Evolutionary conservation across 2,329 filamentous ascomycete species (phyloP).

Genomic region (Verticillium klebahnii): DNA sequence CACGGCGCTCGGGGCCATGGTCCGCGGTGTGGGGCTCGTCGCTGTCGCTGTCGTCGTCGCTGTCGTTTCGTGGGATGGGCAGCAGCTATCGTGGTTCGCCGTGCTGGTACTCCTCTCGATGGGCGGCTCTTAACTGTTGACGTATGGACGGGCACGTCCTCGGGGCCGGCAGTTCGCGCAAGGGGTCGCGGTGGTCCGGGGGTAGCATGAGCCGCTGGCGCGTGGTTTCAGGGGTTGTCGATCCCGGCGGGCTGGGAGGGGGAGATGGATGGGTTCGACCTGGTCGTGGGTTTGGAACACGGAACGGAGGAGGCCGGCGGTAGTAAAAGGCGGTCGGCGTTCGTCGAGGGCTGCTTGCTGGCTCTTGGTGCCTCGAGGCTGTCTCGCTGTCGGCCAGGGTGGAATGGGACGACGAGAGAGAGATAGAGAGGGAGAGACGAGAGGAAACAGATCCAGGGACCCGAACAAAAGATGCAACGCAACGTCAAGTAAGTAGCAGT

Average conservation of each 20-base stretch:
- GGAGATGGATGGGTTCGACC: neutral
- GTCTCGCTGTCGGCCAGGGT: neutral
- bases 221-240: constrained; percentile 1
- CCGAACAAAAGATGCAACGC: neutral
- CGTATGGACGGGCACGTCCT: neutral
- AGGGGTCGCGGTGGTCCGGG: neutral
- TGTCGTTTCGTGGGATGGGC: neutral
- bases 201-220: neutral
- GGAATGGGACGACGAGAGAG: neutral
- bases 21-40: constrained; percentile 1
- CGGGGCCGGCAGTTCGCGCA: neutral
- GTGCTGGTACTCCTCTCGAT: neutral
- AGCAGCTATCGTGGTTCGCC: neutral
- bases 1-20: constrained; percentile 31
- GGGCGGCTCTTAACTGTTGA: neutral
- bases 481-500: neutral
- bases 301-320: neutral
- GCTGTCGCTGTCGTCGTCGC: neutral
- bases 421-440: neutral
- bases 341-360: neutral
- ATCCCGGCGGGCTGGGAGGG: neutral
- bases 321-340: neutral
- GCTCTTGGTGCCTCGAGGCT: neutral
- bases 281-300: neutral
- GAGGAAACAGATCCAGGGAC: neutral